phyloP scores from a whole-genome alignment of 495 filamentous ascomycete genomes.

The Penicillium malachiteum region DNA sequence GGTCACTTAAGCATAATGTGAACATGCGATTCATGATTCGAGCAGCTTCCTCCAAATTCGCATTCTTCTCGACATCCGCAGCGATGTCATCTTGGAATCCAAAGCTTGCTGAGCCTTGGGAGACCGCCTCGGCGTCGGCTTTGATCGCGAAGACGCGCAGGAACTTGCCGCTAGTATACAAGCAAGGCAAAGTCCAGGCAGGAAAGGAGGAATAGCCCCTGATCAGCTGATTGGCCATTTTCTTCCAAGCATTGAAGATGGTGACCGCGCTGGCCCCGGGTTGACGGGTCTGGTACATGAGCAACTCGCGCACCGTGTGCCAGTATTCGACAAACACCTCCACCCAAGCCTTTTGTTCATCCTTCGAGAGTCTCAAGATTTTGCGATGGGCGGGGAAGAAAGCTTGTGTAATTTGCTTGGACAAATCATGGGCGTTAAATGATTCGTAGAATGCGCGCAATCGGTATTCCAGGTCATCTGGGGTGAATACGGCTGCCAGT shows the following conservation, averaged over 20 bases:
- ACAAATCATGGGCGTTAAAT: slow-evolving; percentile 56
- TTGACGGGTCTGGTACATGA: slow-evolving; percentile 49
- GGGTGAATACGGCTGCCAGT: slow-evolving; percentile 69
- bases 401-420: slow-evolving; percentile 54
- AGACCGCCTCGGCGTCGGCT: slow-evolving; percentile 62
- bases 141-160: slow-evolving; percentile 83
- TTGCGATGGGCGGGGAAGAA: slow-evolving; percentile 59
- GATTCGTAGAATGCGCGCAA: slow-evolving; percentile 60
- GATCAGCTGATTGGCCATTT: slow-evolving; percentile 66
- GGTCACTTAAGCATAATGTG: slow-evolving; percentile 79
- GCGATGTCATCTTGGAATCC: slow-evolving; percentile 74
- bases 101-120: slow-evolving; percentile 37
- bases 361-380: slow-evolving; percentile 52
- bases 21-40: slow-evolving; percentile 87
- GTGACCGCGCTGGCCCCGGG: slow-evolving; percentile 61
- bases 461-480: slow-evolving; percentile 54
- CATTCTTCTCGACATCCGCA: slow-evolving; percentile 66
- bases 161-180: slow-evolving; percentile 82
- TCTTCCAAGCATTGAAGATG: slow-evolving; percentile 85
- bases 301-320: slow-evolving; percentile 70
- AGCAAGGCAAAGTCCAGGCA: slow-evolving; percentile 83
- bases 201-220: slow-evolving; percentile 73
- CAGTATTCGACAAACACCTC: slow-evolving; percentile 83
- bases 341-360: slow-evolving; percentile 72
- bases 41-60: slow-evolving; percentile 85